Percentiles rank a stretch among this genome's conserved stretches.
These are phyloP conservation scores for Populus tremula DNA, from an alignment of 345 rosid genomes.

Conservation along the genomic window DNA sequence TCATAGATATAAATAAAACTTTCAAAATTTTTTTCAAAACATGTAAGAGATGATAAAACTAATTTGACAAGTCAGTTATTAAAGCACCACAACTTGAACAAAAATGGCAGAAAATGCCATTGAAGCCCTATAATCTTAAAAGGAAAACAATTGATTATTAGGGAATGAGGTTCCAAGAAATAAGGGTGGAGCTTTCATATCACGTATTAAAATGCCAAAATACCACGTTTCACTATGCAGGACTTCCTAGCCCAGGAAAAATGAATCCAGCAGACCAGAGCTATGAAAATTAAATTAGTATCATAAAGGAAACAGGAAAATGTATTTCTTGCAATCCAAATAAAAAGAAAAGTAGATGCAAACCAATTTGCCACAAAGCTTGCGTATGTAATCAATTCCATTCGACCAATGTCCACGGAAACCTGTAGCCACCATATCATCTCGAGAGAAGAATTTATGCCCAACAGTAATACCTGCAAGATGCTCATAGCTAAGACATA, in stretches of 20 bases:
- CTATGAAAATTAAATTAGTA: background rate
- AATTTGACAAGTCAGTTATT: background rate
- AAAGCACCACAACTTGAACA: background rate
- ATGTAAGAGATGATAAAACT: background rate
- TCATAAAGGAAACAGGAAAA: background rate
- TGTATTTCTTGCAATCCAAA: background rate
- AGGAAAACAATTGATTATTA: background rate
- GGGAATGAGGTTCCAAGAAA: background rate
- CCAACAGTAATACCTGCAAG: conserved; percentile 33
- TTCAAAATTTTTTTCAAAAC: background rate
- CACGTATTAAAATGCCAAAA: background rate
- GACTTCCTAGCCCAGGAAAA: background rate
- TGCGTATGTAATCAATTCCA: conserved; percentile 26
- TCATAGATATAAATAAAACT: background rate
- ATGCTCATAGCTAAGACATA: background rate
- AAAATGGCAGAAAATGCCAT: background rate
- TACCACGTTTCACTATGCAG: background rate
- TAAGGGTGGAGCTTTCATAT: background rate
- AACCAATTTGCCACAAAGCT: conserved; percentile 22
- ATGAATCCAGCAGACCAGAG: no score
- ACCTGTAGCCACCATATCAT: conserved; percentile 35
- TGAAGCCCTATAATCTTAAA: background rate
- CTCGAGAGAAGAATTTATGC: conserved; percentile 31
- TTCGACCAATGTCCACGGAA: conserved; percentile 24
- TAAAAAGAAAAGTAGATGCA: background rate